Base-by-base conservation (phyloP, 2,329 filamentous ascomycete species). In the Lomentospora prolificans region DNA sequence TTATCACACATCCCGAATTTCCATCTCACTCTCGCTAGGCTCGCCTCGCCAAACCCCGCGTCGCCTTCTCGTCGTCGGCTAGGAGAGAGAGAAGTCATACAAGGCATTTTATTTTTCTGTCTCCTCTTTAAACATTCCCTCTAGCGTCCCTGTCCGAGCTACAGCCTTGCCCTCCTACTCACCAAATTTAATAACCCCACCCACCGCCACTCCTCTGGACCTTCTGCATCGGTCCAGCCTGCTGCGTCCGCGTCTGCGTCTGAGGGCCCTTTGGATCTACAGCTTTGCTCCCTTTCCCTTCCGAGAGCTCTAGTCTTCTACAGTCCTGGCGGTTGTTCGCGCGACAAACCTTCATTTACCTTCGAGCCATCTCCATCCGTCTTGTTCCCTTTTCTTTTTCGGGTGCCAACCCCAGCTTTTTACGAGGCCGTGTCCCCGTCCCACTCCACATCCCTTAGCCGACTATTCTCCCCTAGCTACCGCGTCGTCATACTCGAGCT, bases 61-160 rank as follows among this genome's bases (percentile, higher is more conserved):
- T 59, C 60, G 57, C 61, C 58, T 64, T 50, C 52, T 55, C 22
- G 27, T 51, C 19, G 6, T 66, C 65, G 64, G 67, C 64, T 67
- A 65, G 64, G 61, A 65, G 28, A 55, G 61, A 66, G 22, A 50
- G 22, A 59, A 57, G 63, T 72, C 65, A 69, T 70, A 73, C 70
- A 66, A 73, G 70, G 72, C 67, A 69, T 70, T 69, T 70, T 69
- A 68, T 69, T 70, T 65, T 62, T 67, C 65, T 67, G 60, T 62
- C 60, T 62, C 61, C 60, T 60, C 62, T 55, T 48, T 17, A n/a
- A 27, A 12, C 53, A 50, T 44, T 28, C n/a, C 27, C 50, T 14
- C 30, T 44, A 14, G 53, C n/a, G 10, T 28, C 27, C n/a, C 41
- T 24, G 27, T 8, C 22, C 22, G n/a, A 12, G 53, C 41, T 50